These are phyloP conservation scores for Fagopyrum homotropicum DNA, from an alignment of 148 eudicot species.

Conservation along the genomic window DNA sequence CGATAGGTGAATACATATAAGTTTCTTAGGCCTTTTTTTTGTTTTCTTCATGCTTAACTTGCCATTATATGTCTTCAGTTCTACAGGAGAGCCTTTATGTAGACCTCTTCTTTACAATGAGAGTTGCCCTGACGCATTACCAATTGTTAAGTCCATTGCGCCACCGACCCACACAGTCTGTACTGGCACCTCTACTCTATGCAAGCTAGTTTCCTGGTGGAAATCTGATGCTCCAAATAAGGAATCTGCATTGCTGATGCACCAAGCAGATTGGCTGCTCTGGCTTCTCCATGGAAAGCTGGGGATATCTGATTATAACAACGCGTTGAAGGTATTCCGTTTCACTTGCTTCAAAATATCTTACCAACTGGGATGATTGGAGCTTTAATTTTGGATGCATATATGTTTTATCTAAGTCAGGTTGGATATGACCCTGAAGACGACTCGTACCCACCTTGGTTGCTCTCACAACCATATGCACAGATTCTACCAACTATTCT, in stretches of 20 bases:
- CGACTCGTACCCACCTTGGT: conserved; percentile 84
- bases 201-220: conserved; percentile 99
- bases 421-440: conserved; percentile 92
- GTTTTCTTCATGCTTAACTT: not conserved
- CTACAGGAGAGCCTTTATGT: conserved; percentile 72
- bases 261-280: conserved; percentile 95
- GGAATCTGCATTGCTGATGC: conserved; percentile 63
- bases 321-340: conserved; percentile 68
- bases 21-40: not conserved
- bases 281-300: conserved; percentile 96
- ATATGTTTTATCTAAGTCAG: conserved; percentile 21
- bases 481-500: conserved; percentile 52
- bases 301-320: conserved; percentile 95
- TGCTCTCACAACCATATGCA: conserved; percentile 76
- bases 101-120: conserved; percentile 79
- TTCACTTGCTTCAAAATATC: not conserved
- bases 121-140: conserved; percentile 80
- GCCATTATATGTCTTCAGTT: conserved; percentile 30
- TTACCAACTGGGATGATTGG: not conserved
- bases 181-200: conserved; percentile 79
- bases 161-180: conserved; percentile 94
- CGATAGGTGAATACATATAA: conserved; percentile 43
- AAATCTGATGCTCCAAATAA: conserved; percentile 37
- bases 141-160: conserved; percentile 74
- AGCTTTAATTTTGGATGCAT: not conserved